Base-by-base conservation (phyloP, 176 grass and related monocot species). In the Carex littledalei region DNA sequence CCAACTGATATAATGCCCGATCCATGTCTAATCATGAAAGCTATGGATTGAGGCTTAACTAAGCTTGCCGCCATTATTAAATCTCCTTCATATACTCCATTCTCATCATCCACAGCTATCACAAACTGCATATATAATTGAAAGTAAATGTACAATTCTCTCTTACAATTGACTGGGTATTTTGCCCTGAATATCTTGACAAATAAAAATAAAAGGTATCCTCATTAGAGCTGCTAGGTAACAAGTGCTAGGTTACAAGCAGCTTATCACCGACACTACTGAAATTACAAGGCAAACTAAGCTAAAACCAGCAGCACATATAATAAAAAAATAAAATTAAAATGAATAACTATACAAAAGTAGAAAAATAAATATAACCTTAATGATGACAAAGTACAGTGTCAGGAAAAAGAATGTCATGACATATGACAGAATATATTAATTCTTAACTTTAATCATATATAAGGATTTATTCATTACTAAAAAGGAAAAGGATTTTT, bases 31-130 rank as follows among this genome's bases (percentile, higher is more conserved):
- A 98, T 95, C 93, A 98, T 93, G 88, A 98, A 98, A 59, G 93
- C 91, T 68, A 98, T 85, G 5, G 89, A 79, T 65, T 88, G 62
- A 49, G 86, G 80, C 62, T 86, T 88, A 16, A 87, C 93, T 80
- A 88, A 86, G 68, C 85, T 86, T 8, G 92, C 95, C 81, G 93
- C 95, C 91, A 95, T 95, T 72, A 95, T 75, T 83, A 98, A 87
- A 81, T 89, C 89, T 56, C 95, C 93, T 89, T 90, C 89, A 0
- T 81, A 86, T 24, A 91, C 91, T 22, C 92, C 89, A 0, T 89
- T 90, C 79, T 98, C 93, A 78, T 90, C 95, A 90, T 98, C 91
- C 91, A 98, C 93, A 89, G 89, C 95, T 89, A 98, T 93, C 84
- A 95, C 91, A 90, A 95, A 95, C 95, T 98, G 92, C 83, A 93